Evolutionary conservation across 2,329 filamentous ascomycete genomes (phyloP).

Genomic region (Acrocalymma vagum): DNA sequence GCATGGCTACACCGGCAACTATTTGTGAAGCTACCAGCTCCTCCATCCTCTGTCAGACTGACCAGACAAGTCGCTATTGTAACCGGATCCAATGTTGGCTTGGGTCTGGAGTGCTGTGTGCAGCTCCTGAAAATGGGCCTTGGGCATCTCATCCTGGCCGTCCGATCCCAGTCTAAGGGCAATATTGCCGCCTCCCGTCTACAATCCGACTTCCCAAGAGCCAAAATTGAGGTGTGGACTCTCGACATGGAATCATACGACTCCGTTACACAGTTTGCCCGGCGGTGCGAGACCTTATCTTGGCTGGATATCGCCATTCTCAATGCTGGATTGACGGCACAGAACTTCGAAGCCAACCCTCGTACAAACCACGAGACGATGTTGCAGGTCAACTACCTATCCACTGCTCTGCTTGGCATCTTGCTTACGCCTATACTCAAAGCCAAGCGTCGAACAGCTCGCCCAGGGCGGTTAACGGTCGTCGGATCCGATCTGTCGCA

Average conservation of each 20-base stretch:
- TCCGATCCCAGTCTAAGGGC: slow-evolving; percentile 54
- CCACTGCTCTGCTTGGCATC: slow-evolving; percentile 19
- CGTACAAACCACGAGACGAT: slow-evolving; percentile 60
- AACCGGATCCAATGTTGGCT: slow-evolving; percentile 60
- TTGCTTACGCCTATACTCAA: slow-evolving; percentile 53
- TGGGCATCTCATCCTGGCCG: slow-evolving; percentile 55
- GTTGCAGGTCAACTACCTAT: slow-evolving; percentile 28
- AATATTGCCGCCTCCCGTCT: slow-evolving; percentile 46
- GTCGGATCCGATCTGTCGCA: slow-evolving; percentile 51
- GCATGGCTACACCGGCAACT: too few relatives aligned
- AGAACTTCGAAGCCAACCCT: slow-evolving; percentile 43
- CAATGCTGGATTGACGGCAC: slow-evolving; percentile 46
- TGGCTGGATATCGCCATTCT: slow-evolving; percentile 56
- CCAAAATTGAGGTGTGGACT: slow-evolving; percentile 55
- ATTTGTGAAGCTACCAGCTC: too few relatives aligned
- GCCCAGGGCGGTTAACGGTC: slow-evolving; percentile 53
- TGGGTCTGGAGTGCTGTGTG: slow-evolving; percentile 62
- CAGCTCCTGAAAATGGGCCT: slow-evolving; percentile 58
- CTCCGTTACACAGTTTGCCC: slow-evolving; percentile 54
- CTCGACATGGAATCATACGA: slow-evolving; percentile 58
- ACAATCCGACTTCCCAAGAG: slow-evolving; percentile 47
- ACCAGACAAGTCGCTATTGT: slow-evolving; percentile 57
- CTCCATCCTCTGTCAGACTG: too few relatives aligned
- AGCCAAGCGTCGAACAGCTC: slow-evolving; percentile 31
- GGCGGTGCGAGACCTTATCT: slow-evolving; percentile 44